Percentiles rank a stretch among this genome's conserved stretches.
phyloP scores from a whole-genome alignment of 768 basidiomycete species.

The Termitomyces heimii region DNA sequence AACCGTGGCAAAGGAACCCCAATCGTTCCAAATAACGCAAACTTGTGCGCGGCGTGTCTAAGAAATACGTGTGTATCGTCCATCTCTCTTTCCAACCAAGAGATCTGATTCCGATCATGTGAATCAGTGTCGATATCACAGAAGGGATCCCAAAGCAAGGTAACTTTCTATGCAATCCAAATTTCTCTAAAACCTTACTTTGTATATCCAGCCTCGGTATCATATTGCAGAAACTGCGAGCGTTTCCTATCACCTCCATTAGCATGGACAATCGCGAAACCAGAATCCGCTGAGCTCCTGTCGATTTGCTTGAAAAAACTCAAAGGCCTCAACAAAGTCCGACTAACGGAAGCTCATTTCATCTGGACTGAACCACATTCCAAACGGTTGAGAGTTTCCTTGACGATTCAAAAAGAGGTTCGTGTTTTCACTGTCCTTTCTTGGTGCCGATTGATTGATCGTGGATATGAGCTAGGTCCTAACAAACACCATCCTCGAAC shows the following conservation, averaged over 20 bases:
- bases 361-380: slow-evolving; percentile 99
- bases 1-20: slow-evolving; percentile 51
- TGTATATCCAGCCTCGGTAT: slow-evolving; percentile 60
- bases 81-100: background rate
- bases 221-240: slow-evolving; percentile 94
- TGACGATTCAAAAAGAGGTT: slow-evolving; percentile 99
- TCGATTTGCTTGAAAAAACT: slow-evolving; percentile 94
- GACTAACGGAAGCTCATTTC: slow-evolving; percentile 96
- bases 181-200: background rate
- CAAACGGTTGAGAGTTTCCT: slow-evolving; percentile 83
- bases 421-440: slow-evolving; percentile 13
- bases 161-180: slow-evolving; percentile 21
- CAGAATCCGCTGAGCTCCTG: slow-evolving; percentile 90
- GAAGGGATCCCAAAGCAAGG: slow-evolving; percentile 97
- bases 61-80: slow-evolving; percentile 64
- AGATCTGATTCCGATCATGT: background rate
- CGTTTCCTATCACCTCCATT: slow-evolving; percentile 89
- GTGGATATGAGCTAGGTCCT: slow-evolving; percentile 53
- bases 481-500: slow-evolving; percentile 92
- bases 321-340: slow-evolving; percentile 90
- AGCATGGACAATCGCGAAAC: slow-evolving; percentile 79
- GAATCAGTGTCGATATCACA: slow-evolving; percentile 83
- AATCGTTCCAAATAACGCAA: slow-evolving; percentile 89
- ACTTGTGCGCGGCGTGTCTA: slow-evolving; percentile 84
- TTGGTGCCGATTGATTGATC: background rate